Percentiles rank a stretch among this genome's conserved stretches.
Evolutionary conservation across 306 rosid species (phyloP).

Genomic region (Cyclanthera cordifolia): DNA sequence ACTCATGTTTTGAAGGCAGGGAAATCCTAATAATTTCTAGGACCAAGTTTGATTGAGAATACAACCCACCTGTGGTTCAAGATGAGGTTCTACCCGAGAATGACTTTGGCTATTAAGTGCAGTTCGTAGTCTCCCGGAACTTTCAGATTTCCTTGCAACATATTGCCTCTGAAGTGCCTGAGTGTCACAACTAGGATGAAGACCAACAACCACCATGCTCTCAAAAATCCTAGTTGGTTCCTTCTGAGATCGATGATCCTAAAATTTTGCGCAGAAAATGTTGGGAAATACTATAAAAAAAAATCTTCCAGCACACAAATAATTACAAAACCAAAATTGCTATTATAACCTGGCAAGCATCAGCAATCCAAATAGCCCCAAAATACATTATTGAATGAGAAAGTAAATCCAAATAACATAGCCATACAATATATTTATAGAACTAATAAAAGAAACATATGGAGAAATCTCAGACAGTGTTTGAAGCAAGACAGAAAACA

Average conservation of each 20-base stretch:
- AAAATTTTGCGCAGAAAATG: slow-evolving; percentile 29
- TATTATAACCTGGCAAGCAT: neutral
- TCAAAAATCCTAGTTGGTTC: slow-evolving; percentile 78
- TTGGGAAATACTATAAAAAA: slow-evolving; percentile 13
- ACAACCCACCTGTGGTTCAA: slow-evolving; percentile 78
- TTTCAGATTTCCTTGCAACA: slow-evolving; percentile 50
- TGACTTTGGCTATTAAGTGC: slow-evolving; percentile 52
- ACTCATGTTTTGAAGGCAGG: neutral
- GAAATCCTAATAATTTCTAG: neutral
- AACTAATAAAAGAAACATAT: neutral
- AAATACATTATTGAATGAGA: slow-evolving; percentile 5
- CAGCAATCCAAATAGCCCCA: neutral
- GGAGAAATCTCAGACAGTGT: neutral
- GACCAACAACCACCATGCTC: slow-evolving; percentile 91
- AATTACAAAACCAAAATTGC: neutral
- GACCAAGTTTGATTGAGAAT: slow-evolving; percentile 6
- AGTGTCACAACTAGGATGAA: slow-evolving; percentile 82
- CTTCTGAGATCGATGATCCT: slow-evolving; percentile 86
- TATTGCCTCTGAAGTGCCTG: slow-evolving; percentile 65
- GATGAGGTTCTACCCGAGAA: slow-evolving; percentile 63
- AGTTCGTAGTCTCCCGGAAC: slow-evolving; percentile 52
- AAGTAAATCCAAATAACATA: neutral
- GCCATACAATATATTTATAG: neutral
- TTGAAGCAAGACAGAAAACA: neutral
- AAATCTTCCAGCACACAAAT: neutral